Percentiles rank a stretch among this genome's conserved stretches.
These are phyloP conservation scores for Zostera marina DNA, from an alignment of 116 monocot species.

Conservation along the genomic window DNA sequence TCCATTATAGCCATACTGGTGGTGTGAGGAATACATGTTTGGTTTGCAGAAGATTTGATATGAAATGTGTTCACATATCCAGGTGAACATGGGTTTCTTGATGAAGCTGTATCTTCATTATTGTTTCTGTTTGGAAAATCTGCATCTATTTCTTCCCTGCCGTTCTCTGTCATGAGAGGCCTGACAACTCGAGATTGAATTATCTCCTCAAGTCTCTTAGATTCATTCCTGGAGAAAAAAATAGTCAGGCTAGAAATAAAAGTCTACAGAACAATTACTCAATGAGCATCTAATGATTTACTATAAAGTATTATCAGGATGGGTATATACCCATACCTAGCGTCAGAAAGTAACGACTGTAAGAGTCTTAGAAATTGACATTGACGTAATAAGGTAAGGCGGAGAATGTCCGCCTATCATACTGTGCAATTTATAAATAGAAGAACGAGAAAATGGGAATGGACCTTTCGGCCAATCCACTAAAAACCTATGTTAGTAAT, in stretches of 20 bases:
- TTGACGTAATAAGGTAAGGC: too few species aligned
- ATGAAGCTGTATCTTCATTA: neutral
- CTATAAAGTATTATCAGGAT: neutral
- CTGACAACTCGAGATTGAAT: constrained; percentile 45
- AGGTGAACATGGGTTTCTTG: constrained; percentile 12
- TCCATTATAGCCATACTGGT: constrained; percentile 48
- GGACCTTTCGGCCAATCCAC: too few species aligned
- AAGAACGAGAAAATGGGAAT: too few species aligned
- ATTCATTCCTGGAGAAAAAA: constrained; percentile 32
- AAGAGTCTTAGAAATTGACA: too few species aligned
- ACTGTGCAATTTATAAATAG: too few species aligned
- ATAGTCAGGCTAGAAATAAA: neutral
- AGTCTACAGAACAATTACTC: neutral
- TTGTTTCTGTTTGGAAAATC: neutral
- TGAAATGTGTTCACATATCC: constrained; percentile 13
- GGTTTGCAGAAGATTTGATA: constrained; percentile 10
- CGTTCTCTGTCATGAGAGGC: constrained; percentile 16
- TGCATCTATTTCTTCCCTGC: constrained; percentile 5
- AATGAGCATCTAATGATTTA: too few species aligned
- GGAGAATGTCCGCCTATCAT: too few species aligned
- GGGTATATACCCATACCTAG: neutral
- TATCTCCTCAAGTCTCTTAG: constrained; percentile 24
- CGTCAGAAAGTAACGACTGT: neutral
- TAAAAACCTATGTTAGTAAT: too few species aligned
- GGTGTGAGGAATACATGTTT: constrained; percentile 18